Base-by-base conservation (phyloP, 176 grass and related monocot species). In the Eragrostis curvula region DNA sequence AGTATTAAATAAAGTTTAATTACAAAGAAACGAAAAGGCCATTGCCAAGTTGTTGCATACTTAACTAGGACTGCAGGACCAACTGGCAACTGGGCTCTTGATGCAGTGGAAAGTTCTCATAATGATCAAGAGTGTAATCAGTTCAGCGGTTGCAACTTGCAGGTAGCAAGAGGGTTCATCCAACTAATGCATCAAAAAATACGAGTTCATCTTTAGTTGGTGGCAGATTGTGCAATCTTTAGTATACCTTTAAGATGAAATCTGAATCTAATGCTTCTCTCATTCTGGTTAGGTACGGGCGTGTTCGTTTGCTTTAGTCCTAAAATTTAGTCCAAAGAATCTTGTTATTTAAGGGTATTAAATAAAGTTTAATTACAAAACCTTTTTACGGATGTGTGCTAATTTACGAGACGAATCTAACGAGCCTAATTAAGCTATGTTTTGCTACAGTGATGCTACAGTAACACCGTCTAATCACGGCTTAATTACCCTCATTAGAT, bases 41-140 rank as follows among this genome's bases (percentile, higher is more conserved):
- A 36, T 32, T 36, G 75, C 6, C 27, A 5, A 7, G 10, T 25
- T 5, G 14, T 11, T 9, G 16, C 43, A 27, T 78, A 28, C 17
- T 66, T 43, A 41, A 59, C 42, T 43, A 43, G 42, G 8, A 6
- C 1, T 4, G 16, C 23, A 66, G 76, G 61, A 79, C 45, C n/a
- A n/a, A n/a, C n/a, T n/a, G n/a, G n/a, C 76, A 79, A 66, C 61
- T 79, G 28, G 71, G 76, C 18, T 52, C 44, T 32, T 49, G n/a
- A 49, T 48, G 16, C 43, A 18, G 16, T 49, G 75, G 75, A 78
- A 65, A 64, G 17, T 65, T 78, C 75, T n/a, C 44, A 36, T 49
- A 10, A 20, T 68, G 64, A 55, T 80, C 13, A 68, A 66, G 60
- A 24, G 39, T 40, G 20, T 41, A 12, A 42, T 23, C 40, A n/a